A percentile compares a stretch with the other conserved stretches of the same genome.
Evolutionary conservation across 305 asterid species (phyloP).

Genomic region (Fraxinus velutina): DNA sequence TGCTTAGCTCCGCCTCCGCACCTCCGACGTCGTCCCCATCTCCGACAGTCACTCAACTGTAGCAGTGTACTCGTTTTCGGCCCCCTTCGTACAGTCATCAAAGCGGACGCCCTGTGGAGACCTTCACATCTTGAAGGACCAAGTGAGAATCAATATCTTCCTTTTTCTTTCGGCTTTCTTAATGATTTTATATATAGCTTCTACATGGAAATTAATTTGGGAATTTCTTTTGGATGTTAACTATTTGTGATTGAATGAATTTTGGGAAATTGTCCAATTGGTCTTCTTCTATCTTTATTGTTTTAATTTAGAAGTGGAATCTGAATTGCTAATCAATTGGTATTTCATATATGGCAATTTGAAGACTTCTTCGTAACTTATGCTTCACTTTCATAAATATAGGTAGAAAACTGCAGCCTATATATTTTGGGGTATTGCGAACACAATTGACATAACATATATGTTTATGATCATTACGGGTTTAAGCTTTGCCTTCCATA

Average conservation of each 20-base stretch:
- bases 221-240: background rate
- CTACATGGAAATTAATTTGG: background rate
- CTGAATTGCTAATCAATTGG: background rate
- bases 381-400: background rate
- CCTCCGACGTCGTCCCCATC: too few species aligned
- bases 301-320: background rate
- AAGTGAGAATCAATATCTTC: background rate
- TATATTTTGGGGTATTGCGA: background rate
- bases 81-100: too few species aligned
- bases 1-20: too few species aligned
- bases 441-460: background rate
- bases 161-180: slow-evolving; percentile 18
- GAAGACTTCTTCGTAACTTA: background rate
- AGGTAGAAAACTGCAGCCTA: too few species aligned
- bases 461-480: background rate
- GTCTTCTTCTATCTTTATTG: background rate
- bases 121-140: background rate
- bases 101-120: too few species aligned
- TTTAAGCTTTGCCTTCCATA: background rate
- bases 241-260: background rate
- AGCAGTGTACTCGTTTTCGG: too few species aligned
- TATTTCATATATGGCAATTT: background rate
- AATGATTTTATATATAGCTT: slow-evolving; percentile 33
- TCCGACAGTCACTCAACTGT: too few species aligned
- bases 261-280: background rate